Percentiles rank a stretch among this genome's conserved stretches.
Evolutionary conservation across 2,329 filamentous ascomycete species (phyloP).

Genomic region (Aspergillus japonicus): DNA sequence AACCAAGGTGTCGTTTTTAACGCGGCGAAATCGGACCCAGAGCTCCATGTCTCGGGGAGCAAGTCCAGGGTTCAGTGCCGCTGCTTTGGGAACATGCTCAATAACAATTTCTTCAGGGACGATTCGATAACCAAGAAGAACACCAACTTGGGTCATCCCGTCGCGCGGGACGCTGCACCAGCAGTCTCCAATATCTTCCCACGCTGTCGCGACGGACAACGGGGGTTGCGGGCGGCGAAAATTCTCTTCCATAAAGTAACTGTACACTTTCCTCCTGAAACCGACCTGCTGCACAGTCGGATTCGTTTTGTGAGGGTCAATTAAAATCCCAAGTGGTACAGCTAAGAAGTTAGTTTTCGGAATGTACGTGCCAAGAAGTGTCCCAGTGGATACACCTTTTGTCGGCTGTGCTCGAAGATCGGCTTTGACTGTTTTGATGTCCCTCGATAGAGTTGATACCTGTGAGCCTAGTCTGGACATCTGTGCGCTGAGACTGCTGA

Average conservation of each 20-base stretch:
- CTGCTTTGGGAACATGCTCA: slow-evolving; percentile 66
- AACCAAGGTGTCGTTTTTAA: background rate
- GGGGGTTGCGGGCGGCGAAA: slow-evolving; percentile 39
- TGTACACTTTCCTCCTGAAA: slow-evolving; percentile 20
- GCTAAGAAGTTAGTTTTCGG: slow-evolving; percentile 16
- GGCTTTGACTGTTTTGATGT: slow-evolving; percentile 26
- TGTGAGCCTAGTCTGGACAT: slow-evolving; percentile 30
- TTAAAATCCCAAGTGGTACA: slow-evolving; percentile 5
- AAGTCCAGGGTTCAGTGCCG: slow-evolving; percentile 59
- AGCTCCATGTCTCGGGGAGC: slow-evolving; percentile 70
- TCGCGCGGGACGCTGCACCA: slow-evolving; percentile 68
- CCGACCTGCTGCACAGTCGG: slow-evolving; percentile 44
- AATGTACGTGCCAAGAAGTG: slow-evolving; percentile 16
- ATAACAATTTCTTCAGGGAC: slow-evolving; percentile 68
- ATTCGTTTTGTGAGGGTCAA: slow-evolving; percentile 41
- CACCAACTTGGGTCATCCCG: slow-evolving; percentile 42
- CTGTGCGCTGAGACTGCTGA: slow-evolving; percentile 27
- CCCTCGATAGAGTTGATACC: slow-evolving; percentile 32
- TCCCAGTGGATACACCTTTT: background rate
- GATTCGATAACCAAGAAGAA: slow-evolving; percentile 48
- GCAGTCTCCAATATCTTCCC: slow-evolving; percentile 80
- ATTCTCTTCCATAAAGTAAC: slow-evolving; percentile 1
- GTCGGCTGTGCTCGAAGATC: slow-evolving; percentile 19
- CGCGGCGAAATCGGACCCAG: slow-evolving; percentile 55
- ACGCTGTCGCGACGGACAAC: slow-evolving; percentile 61